phyloP scores from a whole-genome alignment of 2,329 filamentous ascomycete species.

The Aspergillus oerlinghausenensis region DNA sequence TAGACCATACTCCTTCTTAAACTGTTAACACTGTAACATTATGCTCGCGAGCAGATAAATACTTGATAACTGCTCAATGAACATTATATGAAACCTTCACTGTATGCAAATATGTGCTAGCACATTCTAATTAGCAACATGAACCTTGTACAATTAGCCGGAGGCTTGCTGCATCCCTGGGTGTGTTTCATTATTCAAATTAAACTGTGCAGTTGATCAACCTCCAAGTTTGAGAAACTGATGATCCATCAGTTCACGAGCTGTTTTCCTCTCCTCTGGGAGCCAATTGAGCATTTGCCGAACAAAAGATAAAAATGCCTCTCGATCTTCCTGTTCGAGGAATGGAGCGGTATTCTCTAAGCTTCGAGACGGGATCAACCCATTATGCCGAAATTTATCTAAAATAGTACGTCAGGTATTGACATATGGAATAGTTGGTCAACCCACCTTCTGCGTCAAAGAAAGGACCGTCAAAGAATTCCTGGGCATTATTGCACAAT shows the following conservation, averaged over 20 bases:
- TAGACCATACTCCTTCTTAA: too few relatives aligned
- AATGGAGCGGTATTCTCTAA: slow-evolving; percentile 21
- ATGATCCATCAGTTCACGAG: slow-evolving; percentile 32
- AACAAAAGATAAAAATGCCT: slow-evolving; percentile 30
- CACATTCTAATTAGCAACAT: too few relatives aligned
- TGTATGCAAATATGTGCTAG: too few relatives aligned
- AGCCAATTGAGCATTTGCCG: slow-evolving; percentile 33
- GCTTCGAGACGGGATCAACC: slow-evolving; percentile 18
- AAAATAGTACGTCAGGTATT: slow-evolving; percentile 8
- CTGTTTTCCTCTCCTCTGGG: slow-evolving; percentile 33
- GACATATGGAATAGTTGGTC: neutral
- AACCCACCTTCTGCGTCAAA: slow-evolving; percentile 15
- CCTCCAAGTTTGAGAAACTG: slow-evolving; percentile 24
- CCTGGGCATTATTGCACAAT: slow-evolving; percentile 13
- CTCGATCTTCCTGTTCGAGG: slow-evolving; percentile 26
- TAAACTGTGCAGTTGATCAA: neutral
- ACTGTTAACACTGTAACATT: too few relatives aligned
- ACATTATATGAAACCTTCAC: too few relatives aligned
- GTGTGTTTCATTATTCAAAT: too few relatives aligned
- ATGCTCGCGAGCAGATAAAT: too few relatives aligned
- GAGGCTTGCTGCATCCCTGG: too few relatives aligned
- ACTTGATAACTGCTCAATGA: too few relatives aligned
- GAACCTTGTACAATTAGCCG: too few relatives aligned
- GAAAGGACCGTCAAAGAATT: slow-evolving; percentile 23
- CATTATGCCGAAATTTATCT: slow-evolving; percentile 20